Conservation (phyloP, 2,329 filamentous ascomycete genomes). For the Cytospora piceicola region DNA sequence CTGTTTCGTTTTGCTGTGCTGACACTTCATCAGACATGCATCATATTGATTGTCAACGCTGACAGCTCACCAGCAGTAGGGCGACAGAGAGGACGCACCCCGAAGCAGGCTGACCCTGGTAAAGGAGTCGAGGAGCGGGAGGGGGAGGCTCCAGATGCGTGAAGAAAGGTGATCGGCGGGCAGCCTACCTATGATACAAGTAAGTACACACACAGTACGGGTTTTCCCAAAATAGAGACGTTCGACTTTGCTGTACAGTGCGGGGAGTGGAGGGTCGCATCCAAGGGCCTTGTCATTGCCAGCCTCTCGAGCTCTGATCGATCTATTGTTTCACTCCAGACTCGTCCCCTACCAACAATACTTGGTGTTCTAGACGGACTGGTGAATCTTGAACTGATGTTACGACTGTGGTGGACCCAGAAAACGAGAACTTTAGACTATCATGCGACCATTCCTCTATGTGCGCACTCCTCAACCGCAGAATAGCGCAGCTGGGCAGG, state of each 20-base stretch:
- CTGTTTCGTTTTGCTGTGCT: background rate
- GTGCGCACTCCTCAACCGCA: background rate
- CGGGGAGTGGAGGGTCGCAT: background rate
- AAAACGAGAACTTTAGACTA: background rate
- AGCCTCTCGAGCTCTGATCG: constrained; percentile 3
- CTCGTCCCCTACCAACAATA: background rate
- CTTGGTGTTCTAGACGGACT: background rate
- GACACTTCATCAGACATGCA: constrained; percentile 2
- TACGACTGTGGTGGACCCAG: background rate
- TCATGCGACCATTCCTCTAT: background rate
- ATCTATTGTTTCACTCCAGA: constrained; percentile 18
- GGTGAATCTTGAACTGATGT: constrained; percentile 12
- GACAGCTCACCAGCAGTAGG: background rate
- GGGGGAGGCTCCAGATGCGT: background rate
- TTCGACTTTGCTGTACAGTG: too few relatives aligned
- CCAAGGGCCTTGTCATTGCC: constrained; percentile 5
- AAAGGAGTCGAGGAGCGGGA: background rate
- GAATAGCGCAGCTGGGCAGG: constrained; percentile 4
- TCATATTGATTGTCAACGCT: background rate
- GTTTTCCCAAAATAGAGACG: background rate
- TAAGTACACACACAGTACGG: too few relatives aligned
- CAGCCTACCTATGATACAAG: background rate
- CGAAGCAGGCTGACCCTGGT: background rate
- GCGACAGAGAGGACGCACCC: background rate
- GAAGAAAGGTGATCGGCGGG: background rate